These are phyloP conservation scores for Aphanocladium album DNA, from an alignment of 2,329 filamentous ascomycete genomes.

Conservation along the genomic window DNA sequence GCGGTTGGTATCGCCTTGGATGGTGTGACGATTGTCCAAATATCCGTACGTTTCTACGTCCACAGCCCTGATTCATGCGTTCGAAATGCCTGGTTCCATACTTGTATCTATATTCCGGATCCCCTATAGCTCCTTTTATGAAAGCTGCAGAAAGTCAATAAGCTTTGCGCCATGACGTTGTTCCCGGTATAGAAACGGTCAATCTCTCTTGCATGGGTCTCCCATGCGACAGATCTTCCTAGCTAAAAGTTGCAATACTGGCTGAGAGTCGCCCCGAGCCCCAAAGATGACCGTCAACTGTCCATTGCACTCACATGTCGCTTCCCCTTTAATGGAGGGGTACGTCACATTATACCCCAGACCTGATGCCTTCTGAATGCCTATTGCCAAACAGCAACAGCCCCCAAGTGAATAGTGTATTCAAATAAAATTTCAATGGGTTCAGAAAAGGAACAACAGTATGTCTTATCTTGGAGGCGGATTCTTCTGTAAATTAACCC, in stretches of 20 bases:
- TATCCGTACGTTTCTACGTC: too few relatives aligned
- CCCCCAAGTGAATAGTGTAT: not conserved
- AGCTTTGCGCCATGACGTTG: not conserved
- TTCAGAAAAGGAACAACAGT: not conserved
- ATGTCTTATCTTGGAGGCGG: not conserved
- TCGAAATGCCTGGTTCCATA: too few relatives aligned
- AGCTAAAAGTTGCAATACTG: not conserved
- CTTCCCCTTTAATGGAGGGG: not conserved
- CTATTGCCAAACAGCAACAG: not conserved
- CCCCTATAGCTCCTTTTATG: too few relatives aligned
- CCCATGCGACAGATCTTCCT: not conserved
- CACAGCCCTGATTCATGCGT: too few relatives aligned
- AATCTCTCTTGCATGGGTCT: not conserved
- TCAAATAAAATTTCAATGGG: not conserved
- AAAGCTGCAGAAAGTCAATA: not conserved
- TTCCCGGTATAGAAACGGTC: not conserved
- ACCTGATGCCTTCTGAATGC: not conserved
- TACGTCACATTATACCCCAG: not conserved
- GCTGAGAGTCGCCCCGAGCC: not conserved
- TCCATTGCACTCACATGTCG: not conserved
- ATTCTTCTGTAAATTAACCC: not conserved
- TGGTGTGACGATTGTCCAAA: not conserved
- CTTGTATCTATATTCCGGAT: too few relatives aligned
- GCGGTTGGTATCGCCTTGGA: not conserved
- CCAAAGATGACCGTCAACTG: not conserved